These are phyloP conservation scores for Fusarium penzigii DNA, from an alignment of 2,329 filamentous ascomycete species.

Conservation along the genomic window DNA sequence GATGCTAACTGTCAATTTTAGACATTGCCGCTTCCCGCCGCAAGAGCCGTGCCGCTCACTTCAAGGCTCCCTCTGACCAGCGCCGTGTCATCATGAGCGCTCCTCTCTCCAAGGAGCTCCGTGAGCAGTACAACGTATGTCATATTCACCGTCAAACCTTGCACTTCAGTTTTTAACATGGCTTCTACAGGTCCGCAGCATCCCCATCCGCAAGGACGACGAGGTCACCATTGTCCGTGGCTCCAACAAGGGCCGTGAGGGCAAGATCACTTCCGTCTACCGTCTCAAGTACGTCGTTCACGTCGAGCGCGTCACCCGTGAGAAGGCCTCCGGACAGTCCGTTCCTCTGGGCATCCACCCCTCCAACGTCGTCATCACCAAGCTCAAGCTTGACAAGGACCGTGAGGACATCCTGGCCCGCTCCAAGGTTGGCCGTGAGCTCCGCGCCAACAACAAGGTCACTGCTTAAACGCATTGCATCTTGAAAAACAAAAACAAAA, in stretches of 20 bases:
- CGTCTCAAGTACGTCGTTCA: slow-evolving; percentile 97
- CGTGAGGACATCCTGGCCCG: slow-evolving; percentile 85
- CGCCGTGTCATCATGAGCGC: slow-evolving; percentile 98
- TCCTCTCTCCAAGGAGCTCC: slow-evolving; percentile 92
- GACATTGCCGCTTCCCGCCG: slow-evolving; percentile 78
- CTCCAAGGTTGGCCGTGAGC: slow-evolving; percentile 78
- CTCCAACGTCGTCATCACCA: slow-evolving; percentile 97
- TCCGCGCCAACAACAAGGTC: slow-evolving; percentile 70
- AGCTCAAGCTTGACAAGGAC: slow-evolving; percentile 98
- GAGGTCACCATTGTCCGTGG: slow-evolving; percentile 92
- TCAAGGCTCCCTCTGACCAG: slow-evolving; percentile 89
- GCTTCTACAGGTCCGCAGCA: slow-evolving; percentile 74
- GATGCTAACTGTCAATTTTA: slow-evolving; percentile 31
- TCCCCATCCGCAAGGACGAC: slow-evolving; percentile 97
- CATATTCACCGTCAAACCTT: too few relatives aligned
- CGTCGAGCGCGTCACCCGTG: slow-evolving; percentile 93
- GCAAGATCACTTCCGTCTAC: slow-evolving; percentile 98
- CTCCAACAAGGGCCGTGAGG: slow-evolving; percentile 95
- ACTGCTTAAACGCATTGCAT: slow-evolving; percentile 47
- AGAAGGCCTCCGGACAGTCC: slow-evolving; percentile 96
- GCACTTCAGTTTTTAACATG: too few relatives aligned
- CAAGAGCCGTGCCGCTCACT: slow-evolving; percentile 99
- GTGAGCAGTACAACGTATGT: slow-evolving; percentile 97
- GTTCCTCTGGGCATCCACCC: slow-evolving; percentile 93
- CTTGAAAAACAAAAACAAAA: slow-evolving; percentile 23